Base-by-base conservation (phyloP, 176 grass and related monocot species). In the Musa troglodytarum region DNA sequence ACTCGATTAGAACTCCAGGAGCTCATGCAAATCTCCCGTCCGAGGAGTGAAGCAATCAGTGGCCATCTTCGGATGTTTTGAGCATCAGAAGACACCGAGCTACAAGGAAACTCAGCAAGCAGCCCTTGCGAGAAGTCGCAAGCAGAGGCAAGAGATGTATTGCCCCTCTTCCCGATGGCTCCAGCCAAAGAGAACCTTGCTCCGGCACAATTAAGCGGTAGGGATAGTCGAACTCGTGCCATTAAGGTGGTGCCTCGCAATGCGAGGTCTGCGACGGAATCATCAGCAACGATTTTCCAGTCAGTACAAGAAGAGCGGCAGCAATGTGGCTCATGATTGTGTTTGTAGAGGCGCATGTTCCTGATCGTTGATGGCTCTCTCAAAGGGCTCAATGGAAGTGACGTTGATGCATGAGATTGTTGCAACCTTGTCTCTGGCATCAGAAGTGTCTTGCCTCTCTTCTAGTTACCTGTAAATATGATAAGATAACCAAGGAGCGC, bases 201-300 rank as follows among this genome's bases (percentile, higher is more conserved):
- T 34, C 76, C 85, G 0, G 76, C 88, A 63, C 82, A 66, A 49
- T 82, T 53, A n/a, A 76, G 69, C 61, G 81, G 80, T 63, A 67
- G 71, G 83, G 90, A 85, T 19, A 91, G 77, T 34, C 76, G 13
- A 2, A 51, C 76, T 68, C 76, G 50, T 10, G 80, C 87, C 19
- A 94, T 99, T 63, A 93, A 78, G 62, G 95, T 99, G 57, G 95
- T 99, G 62, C 95, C 95, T 15, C 86, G 89, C 64, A 94, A 86
- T 7, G 78, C 85, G 0, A 87, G 65, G 16, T 87, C 85, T 15
- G 88, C 90, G 10, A 91, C 84, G 1, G 84, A 94, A 43, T 89
- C 95, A 1, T 88, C 84, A 1, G 90, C 88, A 0, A 83, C 86
- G 71, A 99, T 99, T 71, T 99, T 99, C 81, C 82, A 25, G 15